These are phyloP conservation scores for Fraxinus sp. DNA, from an alignment of 305 asterid species.

Conservation along the genomic window DNA sequence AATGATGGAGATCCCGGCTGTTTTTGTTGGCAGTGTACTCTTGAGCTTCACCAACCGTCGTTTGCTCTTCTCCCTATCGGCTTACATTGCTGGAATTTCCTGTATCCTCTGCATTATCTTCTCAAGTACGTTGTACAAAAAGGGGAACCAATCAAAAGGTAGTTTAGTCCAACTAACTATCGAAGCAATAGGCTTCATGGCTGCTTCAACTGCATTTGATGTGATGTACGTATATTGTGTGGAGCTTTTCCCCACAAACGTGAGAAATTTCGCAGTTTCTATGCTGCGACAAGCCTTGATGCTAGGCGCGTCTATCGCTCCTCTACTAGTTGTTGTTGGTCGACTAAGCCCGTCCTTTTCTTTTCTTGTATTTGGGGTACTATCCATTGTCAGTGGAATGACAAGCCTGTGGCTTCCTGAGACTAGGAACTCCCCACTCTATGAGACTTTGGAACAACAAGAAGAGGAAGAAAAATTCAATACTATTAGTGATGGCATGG, in stretches of 20 bases:
- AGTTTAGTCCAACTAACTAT: slow-evolving; percentile 41
- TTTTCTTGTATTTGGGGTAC: slow-evolving; percentile 36
- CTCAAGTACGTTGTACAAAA: slow-evolving; percentile 21
- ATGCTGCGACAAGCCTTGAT: slow-evolving; percentile 48
- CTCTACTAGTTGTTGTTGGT: slow-evolving; percentile 46
- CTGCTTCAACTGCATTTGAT: slow-evolving; percentile 48
- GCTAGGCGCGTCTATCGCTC: slow-evolving; percentile 58
- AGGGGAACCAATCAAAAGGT: slow-evolving; percentile 19
- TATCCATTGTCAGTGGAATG: slow-evolving; percentile 39
- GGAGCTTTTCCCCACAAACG: slow-evolving; percentile 54
- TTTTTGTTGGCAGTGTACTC: slow-evolving; percentile 46
- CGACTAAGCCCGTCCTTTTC: slow-evolving; percentile 48
- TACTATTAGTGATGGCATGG: slow-evolving; percentile 13
- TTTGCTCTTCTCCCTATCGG: slow-evolving; percentile 40
- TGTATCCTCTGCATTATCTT: slow-evolving; percentile 40
- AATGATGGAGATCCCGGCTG: slow-evolving; percentile 62
- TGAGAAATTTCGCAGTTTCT: slow-evolving; percentile 48
- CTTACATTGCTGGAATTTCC: slow-evolving; percentile 40
- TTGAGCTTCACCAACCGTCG: slow-evolving; percentile 42
- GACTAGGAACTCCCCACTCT: slow-evolving; percentile 44
- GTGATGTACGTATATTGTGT: slow-evolving; percentile 49
- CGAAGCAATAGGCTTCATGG: slow-evolving; percentile 51
- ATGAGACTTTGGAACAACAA: slow-evolving; percentile 54
- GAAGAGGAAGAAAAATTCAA: slow-evolving; percentile 36
- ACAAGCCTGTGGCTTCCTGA: slow-evolving; percentile 55